phyloP scores from a whole-genome alignment of 495 filamentous ascomycete genomes.

The Penicillium chermesinum region DNA sequence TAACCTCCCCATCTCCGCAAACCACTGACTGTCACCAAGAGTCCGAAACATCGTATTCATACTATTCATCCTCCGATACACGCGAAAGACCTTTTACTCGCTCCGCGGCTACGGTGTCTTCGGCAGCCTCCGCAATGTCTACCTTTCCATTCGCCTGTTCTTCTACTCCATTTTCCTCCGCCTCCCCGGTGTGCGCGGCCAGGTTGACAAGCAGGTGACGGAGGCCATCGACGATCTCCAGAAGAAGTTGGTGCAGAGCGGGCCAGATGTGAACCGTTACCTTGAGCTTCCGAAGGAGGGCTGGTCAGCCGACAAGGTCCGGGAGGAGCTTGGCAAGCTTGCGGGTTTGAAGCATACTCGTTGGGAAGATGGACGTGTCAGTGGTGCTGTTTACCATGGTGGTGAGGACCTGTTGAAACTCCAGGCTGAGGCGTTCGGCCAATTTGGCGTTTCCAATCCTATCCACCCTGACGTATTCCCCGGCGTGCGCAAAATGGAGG shows the following conservation, averaged over 20 bases:
- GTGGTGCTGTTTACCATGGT: conserved; percentile 94
- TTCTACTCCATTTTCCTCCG: conserved; percentile 83
- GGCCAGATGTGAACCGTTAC: conserved; percentile 67
- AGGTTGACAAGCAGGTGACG: conserved; percentile 73
- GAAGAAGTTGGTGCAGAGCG: conserved; percentile 69
- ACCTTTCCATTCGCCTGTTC: conserved; percentile 60
- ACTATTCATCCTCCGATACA: conserved; percentile 83
- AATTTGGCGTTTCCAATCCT: conserved; percentile 96
- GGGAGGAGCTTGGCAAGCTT: conserved; percentile 73
- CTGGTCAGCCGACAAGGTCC: conserved; percentile 73
- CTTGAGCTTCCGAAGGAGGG: conserved; percentile 78
- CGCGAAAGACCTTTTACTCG: conserved; percentile 72
- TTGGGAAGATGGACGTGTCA: conserved; percentile 95
- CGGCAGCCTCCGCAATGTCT: conserved; percentile 70
- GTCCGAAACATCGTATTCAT: conserved; percentile 85
- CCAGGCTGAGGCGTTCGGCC: conserved; percentile 86
- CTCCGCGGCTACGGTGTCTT: conserved; percentile 84
- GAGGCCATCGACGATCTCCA: conserved; percentile 67
- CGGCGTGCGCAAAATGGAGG: conserved; percentile 98
- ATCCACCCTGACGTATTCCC: conserved; percentile 99
- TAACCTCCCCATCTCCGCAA: neutral
- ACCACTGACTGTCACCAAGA: conserved; percentile 36
- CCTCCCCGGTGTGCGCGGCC: conserved; percentile 72
- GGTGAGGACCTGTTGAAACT: conserved; percentile 77
- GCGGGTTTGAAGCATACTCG: conserved; percentile 84